Base-by-base conservation (phyloP, 164 flowering plant species). In the Vitis rotundifolia region DNA sequence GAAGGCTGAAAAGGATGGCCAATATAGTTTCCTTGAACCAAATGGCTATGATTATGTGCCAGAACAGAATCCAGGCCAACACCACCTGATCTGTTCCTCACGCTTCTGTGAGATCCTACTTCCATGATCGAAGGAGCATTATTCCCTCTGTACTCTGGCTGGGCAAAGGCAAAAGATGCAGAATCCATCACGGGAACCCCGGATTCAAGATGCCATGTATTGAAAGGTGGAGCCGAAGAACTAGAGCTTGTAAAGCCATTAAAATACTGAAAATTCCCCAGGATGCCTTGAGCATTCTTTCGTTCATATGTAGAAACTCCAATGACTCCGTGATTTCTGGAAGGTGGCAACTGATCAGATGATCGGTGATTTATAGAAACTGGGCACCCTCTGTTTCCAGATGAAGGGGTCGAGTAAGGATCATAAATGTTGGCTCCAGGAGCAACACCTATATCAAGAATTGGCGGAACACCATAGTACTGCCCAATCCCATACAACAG, bases 271-370 rank as follows among this genome's bases (percentile, higher is more conserved):
- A 61, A 60, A 75, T 75, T 75, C 59, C 77, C 81, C 9, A 78
- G 81, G 57, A 76, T 26, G 13, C 83, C 88, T 74, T 89, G 93
- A 49, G 84, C 78, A 68, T 74, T 84, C 72, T 92, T 91, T 76
- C 92, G 84, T 81, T 82, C 88, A 78, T 79, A 82, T 9, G 77
- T 18, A 62, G 80, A 67, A 74, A 77, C 74, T 64, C 86, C 87
- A 77, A 61, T 18, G 11, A 74, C 70, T 47, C 84, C 78, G 16
- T 72, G 84, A 70, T 68, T 82, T 74, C 83, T 86, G 5, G 89
- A 83, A 64, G 86, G 80, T 57, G 82, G 69, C 18, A 80, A 63
- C 37, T 83, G 92, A 59, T 82, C 83, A 29, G 82, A 70, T 22
- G 81, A 63, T 50, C 83, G 75, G 59, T 81, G 83, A 75, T 77